A percentile compares a stretch with the other conserved stretches of the same genome.
These are phyloP conservation scores for Didymella keratinophila DNA, from an alignment of 2,329 filamentous ascomycete species.

Conservation along the genomic window DNA sequence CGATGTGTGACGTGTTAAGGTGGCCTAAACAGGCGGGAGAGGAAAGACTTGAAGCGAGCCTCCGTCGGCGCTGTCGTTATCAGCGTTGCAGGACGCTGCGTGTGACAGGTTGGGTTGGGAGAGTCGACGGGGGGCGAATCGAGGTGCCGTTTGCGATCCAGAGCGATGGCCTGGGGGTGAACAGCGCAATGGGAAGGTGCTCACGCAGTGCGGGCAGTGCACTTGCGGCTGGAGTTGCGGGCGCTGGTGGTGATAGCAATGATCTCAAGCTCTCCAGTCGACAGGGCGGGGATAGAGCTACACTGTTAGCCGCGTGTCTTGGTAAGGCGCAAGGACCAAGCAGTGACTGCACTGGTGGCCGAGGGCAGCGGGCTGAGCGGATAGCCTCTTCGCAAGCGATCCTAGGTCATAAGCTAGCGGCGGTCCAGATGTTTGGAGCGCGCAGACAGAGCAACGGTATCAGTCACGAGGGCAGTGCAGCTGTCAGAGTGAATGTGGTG, in stretches of 20 bases:
- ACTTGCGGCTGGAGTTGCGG: constrained; percentile 25
- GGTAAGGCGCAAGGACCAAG: constrained; percentile 31
- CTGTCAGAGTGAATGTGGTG: constrained; percentile 13
- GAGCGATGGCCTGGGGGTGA: constrained; percentile 41
- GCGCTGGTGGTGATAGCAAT: constrained; percentile 33
- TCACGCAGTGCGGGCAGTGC: constrained; percentile 29
- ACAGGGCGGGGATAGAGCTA: constrained; percentile 39
- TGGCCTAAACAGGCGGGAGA: constrained; percentile 55
- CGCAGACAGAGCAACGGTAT: constrained; percentile 12
- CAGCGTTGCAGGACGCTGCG: constrained; percentile 43
- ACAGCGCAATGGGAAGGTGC: constrained; percentile 19
- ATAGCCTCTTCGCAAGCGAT: constrained; percentile 28
- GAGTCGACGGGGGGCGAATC: constrained; percentile 46
- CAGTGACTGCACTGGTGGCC: constrained; percentile 29
- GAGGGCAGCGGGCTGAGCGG: constrained; percentile 30
- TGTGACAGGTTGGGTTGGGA: constrained; percentile 38
- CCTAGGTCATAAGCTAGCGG: constrained; percentile 29
- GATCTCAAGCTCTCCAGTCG: constrained; percentile 33
- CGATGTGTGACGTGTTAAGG: constrained; percentile 47
- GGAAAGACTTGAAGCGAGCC: constrained; percentile 55
- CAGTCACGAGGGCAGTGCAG: constrained; percentile 20
- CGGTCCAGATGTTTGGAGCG: constrained; percentile 16
- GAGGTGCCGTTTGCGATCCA: constrained; percentile 50
- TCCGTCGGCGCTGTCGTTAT: constrained; percentile 53
- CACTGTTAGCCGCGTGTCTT: constrained; percentile 35